phyloP scores from a whole-genome alignment of 352 stramenopile genomes.

The Elongisporangium prolatum region DNA sequence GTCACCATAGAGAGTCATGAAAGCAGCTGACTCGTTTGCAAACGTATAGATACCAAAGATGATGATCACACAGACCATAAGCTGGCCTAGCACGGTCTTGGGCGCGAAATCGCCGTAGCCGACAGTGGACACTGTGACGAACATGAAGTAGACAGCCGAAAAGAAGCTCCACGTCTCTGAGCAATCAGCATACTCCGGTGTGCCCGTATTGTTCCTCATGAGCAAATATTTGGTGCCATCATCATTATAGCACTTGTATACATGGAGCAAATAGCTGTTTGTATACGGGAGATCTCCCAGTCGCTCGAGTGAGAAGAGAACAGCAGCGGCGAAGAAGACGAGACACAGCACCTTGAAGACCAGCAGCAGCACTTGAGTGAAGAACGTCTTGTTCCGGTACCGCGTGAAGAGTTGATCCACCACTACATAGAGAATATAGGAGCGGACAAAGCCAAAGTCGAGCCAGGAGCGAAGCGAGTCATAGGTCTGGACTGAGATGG shows the following conservation, averaged over 20 bases:
- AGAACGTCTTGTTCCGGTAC: constrained; percentile 79
- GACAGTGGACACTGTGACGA: constrained; percentile 85
- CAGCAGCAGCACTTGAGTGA: constrained; percentile 69
- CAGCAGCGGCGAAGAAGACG: constrained; percentile 78
- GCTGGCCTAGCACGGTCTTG: constrained; percentile 75
- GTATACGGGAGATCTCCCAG: constrained; percentile 79
- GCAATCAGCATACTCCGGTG: constrained; percentile 46
- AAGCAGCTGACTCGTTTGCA: constrained; percentile 72
- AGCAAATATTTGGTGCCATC: constrained; percentile 45
- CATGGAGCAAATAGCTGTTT: constrained; percentile 78
- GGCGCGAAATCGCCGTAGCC: constrained; percentile 85
- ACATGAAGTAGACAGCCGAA: constrained; percentile 88
- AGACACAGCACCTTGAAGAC: constrained; percentile 73
- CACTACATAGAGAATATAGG: constrained; percentile 83
- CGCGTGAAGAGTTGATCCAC: constrained; percentile 63
- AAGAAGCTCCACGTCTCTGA: constrained; percentile 84
- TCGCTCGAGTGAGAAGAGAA: constrained; percentile 82
- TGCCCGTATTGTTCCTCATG: constrained; percentile 43
- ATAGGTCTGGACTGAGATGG: constrained; percentile 71
- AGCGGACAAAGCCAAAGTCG: constrained; percentile 82
- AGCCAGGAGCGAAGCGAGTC: constrained; percentile 72
- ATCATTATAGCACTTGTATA: constrained; percentile 74
- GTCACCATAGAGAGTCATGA: constrained; percentile 76
- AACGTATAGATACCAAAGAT: constrained; percentile 87
- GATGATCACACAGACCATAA: constrained; percentile 80